These are phyloP conservation scores for Plenodomus lindquistii DNA, from an alignment of 2,329 filamentous ascomycete species.

Conservation along the genomic window DNA sequence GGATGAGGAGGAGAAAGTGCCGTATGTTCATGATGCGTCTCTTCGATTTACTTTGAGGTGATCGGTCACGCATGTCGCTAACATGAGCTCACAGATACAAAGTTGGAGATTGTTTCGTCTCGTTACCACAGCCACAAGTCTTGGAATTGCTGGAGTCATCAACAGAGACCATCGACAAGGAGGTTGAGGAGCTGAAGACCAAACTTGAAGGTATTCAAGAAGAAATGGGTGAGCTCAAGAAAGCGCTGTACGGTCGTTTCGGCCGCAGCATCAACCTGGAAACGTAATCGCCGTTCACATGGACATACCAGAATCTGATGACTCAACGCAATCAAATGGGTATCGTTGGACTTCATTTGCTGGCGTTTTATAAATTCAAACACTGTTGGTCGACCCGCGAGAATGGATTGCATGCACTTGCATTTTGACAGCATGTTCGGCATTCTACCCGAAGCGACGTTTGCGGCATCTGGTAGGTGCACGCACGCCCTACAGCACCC, in stretches of 20 bases:
- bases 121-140: slow-evolving; percentile 79
- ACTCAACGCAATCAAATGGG: no score
- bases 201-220: slow-evolving; percentile 75
- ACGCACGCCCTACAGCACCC: slow-evolving; percentile 6
- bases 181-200: slow-evolving; percentile 76
- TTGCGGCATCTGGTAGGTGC: not conserved
- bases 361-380: no score
- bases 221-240: slow-evolving; percentile 88
- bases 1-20: slow-evolving; percentile 91
- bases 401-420: no score
- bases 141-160: slow-evolving; percentile 79
- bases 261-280: slow-evolving; percentile 97
- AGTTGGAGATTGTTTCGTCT: slow-evolving; percentile 94
- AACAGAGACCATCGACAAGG: slow-evolving; percentile 73
- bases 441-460: not conserved
- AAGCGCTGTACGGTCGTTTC: slow-evolving; percentile 90
- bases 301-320: not conserved
- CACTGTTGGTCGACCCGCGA: no score
- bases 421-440: no score
- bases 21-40: slow-evolving; percentile 57
- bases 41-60: not conserved
- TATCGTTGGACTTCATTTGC: no score
- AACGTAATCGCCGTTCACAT: slow-evolving; percentile 55
- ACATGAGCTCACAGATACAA: slow-evolving; percentile 70
- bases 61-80: not conserved